Conservation (phyloP, 1,284 basidiomycete species). For the Butyriboletus regius region DNA sequence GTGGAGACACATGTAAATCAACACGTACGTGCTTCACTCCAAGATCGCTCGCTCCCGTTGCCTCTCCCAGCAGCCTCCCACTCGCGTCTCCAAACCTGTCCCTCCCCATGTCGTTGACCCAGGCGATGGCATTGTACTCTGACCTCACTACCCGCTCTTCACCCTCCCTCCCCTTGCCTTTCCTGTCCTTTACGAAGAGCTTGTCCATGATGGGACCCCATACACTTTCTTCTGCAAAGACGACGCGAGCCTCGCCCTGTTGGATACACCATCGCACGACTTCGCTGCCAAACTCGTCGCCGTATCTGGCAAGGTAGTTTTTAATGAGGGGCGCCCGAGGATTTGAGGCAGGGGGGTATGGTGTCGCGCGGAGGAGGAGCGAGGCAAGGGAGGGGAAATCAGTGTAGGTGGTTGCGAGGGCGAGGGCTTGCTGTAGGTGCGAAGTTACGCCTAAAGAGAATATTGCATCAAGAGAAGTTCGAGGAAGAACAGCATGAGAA, state of each 20-base stretch:
- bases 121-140: conserved; percentile 56
- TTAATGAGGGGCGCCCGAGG: conserved; percentile 55
- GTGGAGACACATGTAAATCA: neutral
- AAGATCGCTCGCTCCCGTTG: conserved; percentile 52
- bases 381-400: conserved; percentile 79
- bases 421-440: conserved; percentile 64
- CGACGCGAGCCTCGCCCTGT: conserved; percentile 46
- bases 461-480: neutral
- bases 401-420: conserved; percentile 75
- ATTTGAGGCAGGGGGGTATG: conserved; percentile 59
- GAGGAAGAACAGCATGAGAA: neutral
- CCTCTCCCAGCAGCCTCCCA: conserved; percentile 55
- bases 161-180: conserved; percentile 26
- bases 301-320: conserved; percentile 73
- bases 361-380: conserved; percentile 64
- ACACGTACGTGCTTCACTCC: conserved; percentile 64
- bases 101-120: conserved; percentile 84
- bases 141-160: conserved; percentile 6
- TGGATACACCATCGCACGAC: conserved; percentile 83
- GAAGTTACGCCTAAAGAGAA: conserved; percentile 46
- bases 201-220: conserved; percentile 54
- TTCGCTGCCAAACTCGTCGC: conserved; percentile 78
- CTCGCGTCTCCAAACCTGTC: conserved; percentile 63
- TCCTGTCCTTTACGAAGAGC: conserved; percentile 52
- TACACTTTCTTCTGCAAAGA: conserved; percentile 28